phyloP scores from a whole-genome alignment of 208 protist genomes.

The Endotrypanum monterogeii region DNA sequence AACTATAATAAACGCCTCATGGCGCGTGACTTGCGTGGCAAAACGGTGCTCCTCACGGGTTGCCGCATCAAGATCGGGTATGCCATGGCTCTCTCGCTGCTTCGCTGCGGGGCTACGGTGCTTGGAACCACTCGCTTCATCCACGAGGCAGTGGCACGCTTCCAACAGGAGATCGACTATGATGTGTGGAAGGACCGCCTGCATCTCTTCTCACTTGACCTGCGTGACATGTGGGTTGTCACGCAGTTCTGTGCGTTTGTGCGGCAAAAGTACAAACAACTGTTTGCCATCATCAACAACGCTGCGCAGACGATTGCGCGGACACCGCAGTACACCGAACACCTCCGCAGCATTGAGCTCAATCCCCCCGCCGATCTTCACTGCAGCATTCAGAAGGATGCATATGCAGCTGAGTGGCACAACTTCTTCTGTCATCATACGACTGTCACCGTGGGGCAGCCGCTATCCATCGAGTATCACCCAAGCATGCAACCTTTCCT shows the following conservation, averaged over 20 bases:
- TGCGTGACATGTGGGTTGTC: slow-evolving; percentile 93
- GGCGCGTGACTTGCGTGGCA: slow-evolving; percentile 89
- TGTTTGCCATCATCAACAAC: slow-evolving; percentile 97
- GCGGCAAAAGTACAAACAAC: slow-evolving; percentile 52
- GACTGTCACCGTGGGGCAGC: slow-evolving; percentile 72
- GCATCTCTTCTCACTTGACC: slow-evolving; percentile 94
- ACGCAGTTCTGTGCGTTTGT: slow-evolving; percentile 93
- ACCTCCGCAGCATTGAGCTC: slow-evolving; percentile 78
- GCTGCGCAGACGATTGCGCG: slow-evolving; percentile 97
- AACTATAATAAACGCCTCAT: slow-evolving; percentile 96
- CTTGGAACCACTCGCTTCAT: slow-evolving; percentile 93
- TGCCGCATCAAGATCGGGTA: slow-evolving; percentile 95
- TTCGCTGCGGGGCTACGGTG: slow-evolving; percentile 81
- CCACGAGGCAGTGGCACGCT: slow-evolving; percentile 84
- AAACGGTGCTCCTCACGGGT: slow-evolving; percentile 93
- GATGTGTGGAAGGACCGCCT: slow-evolving; percentile 89
- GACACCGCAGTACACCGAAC: slow-evolving; percentile 91
- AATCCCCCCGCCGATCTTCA: slow-evolving; percentile 48
- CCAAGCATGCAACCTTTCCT: slow-evolving; percentile 58
- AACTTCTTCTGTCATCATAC: slow-evolving; percentile 80
- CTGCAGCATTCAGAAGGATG: slow-evolving; percentile 46
- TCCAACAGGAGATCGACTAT: slow-evolving; percentile 90
- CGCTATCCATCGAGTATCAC: slow-evolving; percentile 62
- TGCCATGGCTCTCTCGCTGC: slow-evolving; percentile 88
- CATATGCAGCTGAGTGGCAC: slow-evolving; percentile 68